Percentiles rank a stretch among this genome's conserved stretches.
Conservation (phyloP, 139 green algal genomes). For the Mychonastes homosphaera region DNA sequence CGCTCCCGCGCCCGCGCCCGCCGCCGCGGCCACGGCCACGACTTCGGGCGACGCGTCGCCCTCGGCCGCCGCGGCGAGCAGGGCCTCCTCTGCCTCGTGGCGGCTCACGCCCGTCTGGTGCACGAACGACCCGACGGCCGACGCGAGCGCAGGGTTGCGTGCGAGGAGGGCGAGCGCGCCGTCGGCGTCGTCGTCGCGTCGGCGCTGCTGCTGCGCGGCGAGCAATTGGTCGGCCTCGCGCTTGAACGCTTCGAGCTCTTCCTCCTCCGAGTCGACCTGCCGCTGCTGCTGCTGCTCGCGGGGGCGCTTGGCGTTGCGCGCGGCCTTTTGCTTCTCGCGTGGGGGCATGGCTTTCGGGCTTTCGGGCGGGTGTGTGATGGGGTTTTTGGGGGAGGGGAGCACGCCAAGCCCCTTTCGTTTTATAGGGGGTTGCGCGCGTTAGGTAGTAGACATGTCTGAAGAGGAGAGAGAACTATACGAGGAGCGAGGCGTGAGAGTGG, state of each 20-base stretch:
- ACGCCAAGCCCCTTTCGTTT: no score
- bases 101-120: background rate
- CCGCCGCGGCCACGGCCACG: background rate
- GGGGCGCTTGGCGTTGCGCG: background rate
- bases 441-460: no score
- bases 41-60: background rate
- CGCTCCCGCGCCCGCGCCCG: background rate
- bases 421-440: no score
- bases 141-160: background rate
- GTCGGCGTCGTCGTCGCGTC: background rate
- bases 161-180: constrained; percentile 1
- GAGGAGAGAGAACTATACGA: no score
- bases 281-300: background rate
- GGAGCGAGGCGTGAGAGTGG: no score
- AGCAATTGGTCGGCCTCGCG: constrained; percentile 5
- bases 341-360: no score
- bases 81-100: constrained; percentile 5
- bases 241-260: constrained; percentile 10
- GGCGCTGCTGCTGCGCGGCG: background rate
- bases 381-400: no score
- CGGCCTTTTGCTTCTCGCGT: no score
- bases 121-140: constrained; percentile 1
- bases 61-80: constrained; percentile 10
- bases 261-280: constrained; percentile 4
- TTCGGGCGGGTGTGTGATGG: no score